Base-by-base conservation (phyloP, 768 basidiomycete genomes). In the Fibroporia radiculosa region DNA sequence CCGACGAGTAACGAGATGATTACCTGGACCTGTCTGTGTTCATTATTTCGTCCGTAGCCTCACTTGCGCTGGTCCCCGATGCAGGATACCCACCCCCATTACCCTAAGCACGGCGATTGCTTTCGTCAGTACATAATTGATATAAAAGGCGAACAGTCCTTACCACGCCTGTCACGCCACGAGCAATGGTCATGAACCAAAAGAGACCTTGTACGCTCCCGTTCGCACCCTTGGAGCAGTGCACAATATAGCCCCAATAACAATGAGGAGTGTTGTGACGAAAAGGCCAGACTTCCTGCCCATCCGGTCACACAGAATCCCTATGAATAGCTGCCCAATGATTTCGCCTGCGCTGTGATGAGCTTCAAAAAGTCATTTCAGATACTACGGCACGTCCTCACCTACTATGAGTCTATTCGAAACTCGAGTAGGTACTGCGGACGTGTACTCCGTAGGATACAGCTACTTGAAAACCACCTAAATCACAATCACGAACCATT, bases 11-110 rank as follows among this genome's bases (percentile, higher is more conserved):
- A n/a, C n/a, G n/a, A 36, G 19, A 31, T 16, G 53, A 54, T 4
- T 52, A 78, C 78, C 65, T 51, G 80, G 79, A 1, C 85, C 85
- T 73, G 42, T 69, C 60, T 51, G 71, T 68, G 24, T 73, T 43
- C 62, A 75, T 75, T 54, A 73, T 77, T 61, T 87, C 83, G 54
- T 87, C 86, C 14, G 84, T 81, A 24, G 83, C 75, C 60, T 87
- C 84, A 24, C 73, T 75, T 4, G 84, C 83, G 32, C 74, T 74
- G 0, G 81, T 79, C 0, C 78, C 80, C 5, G 78, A 82, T 5
- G 80, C 81, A 0, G 84, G 84, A 60, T 88, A 87, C 64, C 87
- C 84, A 20, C 84, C 84, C 26, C 83, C 83, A 11, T 84, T 82
- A 47, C 84, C 84, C 72, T 81, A 44, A 12, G 5, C 18, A 52